Conservation (phyloP, 2,329 filamentous ascomycete species). For the Paraphaeosphaeria minitans region DNA sequence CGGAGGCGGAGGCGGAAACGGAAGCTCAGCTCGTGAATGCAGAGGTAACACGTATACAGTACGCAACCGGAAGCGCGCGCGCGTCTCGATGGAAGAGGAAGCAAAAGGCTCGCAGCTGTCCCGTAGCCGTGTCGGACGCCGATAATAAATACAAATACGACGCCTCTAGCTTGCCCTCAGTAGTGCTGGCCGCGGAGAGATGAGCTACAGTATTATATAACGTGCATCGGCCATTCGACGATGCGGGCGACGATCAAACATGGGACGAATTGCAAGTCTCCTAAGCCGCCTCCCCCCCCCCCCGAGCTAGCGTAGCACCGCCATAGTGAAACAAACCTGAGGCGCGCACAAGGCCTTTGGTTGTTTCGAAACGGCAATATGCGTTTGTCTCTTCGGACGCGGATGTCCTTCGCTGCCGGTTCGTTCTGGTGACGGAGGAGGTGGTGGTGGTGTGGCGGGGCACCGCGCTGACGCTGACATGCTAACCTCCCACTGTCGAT, state of each 20-base stretch:
- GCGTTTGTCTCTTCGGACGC: background rate
- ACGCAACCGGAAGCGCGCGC: background rate
- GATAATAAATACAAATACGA: background rate
- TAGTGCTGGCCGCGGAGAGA: background rate
- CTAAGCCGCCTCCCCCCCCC: background rate
- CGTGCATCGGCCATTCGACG: background rate
- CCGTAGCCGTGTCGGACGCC: background rate
- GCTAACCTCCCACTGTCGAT: background rate
- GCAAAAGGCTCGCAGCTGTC: slow-evolving; percentile 1
- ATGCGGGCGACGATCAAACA: background rate
- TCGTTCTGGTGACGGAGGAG: background rate
- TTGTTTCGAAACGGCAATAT: background rate
- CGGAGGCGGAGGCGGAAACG: too few species aligned
- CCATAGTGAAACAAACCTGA: background rate
- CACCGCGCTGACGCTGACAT: background rate
- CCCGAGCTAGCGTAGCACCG: background rate
- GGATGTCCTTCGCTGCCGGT: background rate
- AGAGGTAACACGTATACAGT: background rate
- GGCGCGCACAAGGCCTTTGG: background rate
- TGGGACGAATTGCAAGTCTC: background rate
- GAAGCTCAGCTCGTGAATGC: background rate
- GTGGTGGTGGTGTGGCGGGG: background rate
- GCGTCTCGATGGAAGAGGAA: background rate
- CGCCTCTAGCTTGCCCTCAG: background rate
- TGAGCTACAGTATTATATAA: slow-evolving; percentile 1